A percentile compares a stretch with the other conserved stretches of the same genome.
phyloP scores from a whole-genome alignment of 2,329 filamentous ascomycete genomes.

The Colletotrichum lupini region DNA sequence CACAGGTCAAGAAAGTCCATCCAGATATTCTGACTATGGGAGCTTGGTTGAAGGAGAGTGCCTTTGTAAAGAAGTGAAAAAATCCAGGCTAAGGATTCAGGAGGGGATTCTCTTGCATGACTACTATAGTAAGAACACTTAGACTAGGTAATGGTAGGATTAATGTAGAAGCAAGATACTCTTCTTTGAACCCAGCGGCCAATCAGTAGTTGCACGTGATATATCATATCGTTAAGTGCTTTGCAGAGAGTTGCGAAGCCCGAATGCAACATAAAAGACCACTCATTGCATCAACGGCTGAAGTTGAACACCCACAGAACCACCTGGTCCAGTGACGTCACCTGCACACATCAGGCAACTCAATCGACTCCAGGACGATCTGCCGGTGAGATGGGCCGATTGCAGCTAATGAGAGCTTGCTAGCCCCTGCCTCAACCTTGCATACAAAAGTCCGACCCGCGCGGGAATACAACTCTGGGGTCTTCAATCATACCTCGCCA shows the following conservation, averaged over 20 bases:
- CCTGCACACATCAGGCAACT: background rate
- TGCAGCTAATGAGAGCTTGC: background rate
- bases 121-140: too few relatives aligned
- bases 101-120: too few relatives aligned
- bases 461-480: background rate
- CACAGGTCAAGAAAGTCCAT: slow-evolving; percentile 8
- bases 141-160: too few relatives aligned
- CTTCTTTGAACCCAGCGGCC: too few relatives aligned
- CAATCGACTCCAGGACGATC: background rate
- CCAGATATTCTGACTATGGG: slow-evolving; percentile 3
- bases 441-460: background rate
- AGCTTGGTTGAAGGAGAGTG: slow-evolving; percentile 11
- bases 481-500: background rate
- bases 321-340: background rate
- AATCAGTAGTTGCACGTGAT: background rate
- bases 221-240: background rate
- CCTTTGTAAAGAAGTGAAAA: slow-evolving; percentile 10
- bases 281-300: too few relatives aligned
- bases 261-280: background rate
- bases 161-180: too few relatives aligned
- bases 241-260: background rate
- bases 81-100: too few relatives aligned
- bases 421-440: background rate
- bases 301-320: background rate
- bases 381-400: background rate